Percentiles rank a stretch among this genome's conserved stretches.
phyloP scores from a whole-genome alignment of 2,329 filamentous ascomycete genomes.

The Scedosporium aurantiacum region DNA sequence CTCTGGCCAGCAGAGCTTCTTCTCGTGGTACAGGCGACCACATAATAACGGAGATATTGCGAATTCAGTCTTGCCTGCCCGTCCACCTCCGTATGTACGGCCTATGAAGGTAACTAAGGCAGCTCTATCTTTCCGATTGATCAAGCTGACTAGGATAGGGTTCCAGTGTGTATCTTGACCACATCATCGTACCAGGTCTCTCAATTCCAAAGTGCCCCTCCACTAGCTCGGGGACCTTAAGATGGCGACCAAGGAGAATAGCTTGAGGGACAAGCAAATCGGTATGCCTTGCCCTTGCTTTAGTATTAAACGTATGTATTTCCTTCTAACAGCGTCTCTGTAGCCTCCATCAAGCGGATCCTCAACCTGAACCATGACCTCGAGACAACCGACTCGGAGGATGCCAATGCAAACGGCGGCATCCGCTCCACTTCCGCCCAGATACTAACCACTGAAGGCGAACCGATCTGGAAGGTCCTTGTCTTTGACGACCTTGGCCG shows the following conservation, averaged over 20 bases:
- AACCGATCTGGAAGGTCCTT: conserved; percentile 94
- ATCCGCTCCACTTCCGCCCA: conserved; percentile 56
- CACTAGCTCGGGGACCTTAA: conserved; percentile 20
- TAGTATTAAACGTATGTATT: background rate
- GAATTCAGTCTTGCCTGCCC: background rate
- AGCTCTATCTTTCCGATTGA: background rate
- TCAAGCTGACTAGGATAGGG: background rate
- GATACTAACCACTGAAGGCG: conserved; percentile 74
- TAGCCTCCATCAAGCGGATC: conserved; percentile 88
- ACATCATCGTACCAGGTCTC: background rate
- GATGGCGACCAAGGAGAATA: conserved; percentile 36
- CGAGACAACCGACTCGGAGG: conserved; percentile 48
- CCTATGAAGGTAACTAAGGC: background rate
- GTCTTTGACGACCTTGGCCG: conserved; percentile 87
- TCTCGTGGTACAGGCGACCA: background rate
- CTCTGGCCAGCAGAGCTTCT: conserved; percentile 3
- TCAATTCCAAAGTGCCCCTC: background rate
- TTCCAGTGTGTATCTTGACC: too few relatives aligned
- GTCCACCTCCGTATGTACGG: background rate
- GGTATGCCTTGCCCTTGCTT: conserved; percentile 16
- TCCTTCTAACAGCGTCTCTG: background rate
- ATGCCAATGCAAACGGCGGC: conserved; percentile 48
- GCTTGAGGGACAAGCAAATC: conserved; percentile 41
- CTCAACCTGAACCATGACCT: conserved; percentile 81
- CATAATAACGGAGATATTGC: background rate